A percentile compares a stretch with the other conserved stretches of the same genome.
Conservation (phyloP, 1,139 yeast species). For the Lodderomyces orthopsilosis region DNA sequence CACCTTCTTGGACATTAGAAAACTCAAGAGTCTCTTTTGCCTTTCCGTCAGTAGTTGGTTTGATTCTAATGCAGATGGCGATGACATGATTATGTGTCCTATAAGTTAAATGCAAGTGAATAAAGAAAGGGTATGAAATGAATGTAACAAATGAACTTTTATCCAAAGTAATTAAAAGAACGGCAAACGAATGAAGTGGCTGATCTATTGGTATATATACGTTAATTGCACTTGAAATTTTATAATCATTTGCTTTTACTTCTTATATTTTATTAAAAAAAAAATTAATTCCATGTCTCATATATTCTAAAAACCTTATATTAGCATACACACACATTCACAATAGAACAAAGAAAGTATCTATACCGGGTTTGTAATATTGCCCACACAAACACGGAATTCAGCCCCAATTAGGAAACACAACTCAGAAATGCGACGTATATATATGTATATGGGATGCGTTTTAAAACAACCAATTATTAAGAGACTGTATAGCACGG, state of each 20-base stretch:
- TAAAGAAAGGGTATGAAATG: not conserved
- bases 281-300: no score
- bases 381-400: not conserved
- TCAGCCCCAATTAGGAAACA: not conserved
- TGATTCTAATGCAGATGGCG: conserved; percentile 1
- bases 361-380: no score
- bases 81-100: not conserved
- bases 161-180: not conserved
- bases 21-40: conserved; percentile 32
- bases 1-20: conserved; percentile 29
- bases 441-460: no score
- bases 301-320: no score
- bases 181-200: not conserved
- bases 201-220: not conserved
- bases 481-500: no score
- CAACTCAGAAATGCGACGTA: no score
- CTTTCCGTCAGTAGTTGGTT: conserved; percentile 15
- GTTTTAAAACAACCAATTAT: no score
- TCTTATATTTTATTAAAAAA: no score
- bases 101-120: not conserved
- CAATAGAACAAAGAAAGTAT: no score
- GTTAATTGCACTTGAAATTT: not conserved
- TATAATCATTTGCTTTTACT: not conserved
- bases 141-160: not conserved
- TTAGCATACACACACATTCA: no score